Percentiles rank a stretch among this genome's conserved stretches.
Evolutionary conservation across 1,284 basidiomycete genomes (phyloP).

Genomic region (Pyrrhoderma lamaoense): DNA sequence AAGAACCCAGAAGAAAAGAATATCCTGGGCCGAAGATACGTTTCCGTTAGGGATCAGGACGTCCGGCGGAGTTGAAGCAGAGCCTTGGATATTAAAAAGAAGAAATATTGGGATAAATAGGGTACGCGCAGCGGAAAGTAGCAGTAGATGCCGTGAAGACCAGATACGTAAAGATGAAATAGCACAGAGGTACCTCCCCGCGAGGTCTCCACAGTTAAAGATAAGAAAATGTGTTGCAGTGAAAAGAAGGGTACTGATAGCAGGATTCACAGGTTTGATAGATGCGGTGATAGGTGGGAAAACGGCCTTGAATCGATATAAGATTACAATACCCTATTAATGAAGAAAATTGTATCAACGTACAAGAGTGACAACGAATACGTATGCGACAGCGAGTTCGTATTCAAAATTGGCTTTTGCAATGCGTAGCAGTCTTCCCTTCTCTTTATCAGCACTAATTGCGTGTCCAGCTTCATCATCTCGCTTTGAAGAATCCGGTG

Average conservation of each 20-base stretch:
- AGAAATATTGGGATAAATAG: slow-evolving; percentile 81
- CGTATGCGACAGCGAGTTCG: slow-evolving; percentile 68
- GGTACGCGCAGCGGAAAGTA: slow-evolving; percentile 60
- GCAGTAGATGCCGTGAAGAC: slow-evolving; percentile 53
- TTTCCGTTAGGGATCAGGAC: neutral
- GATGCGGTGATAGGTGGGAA: slow-evolving; percentile 82
- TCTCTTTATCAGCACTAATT: slow-evolving; percentile 30
- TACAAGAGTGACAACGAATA: slow-evolving; percentile 77
- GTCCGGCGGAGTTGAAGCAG: neutral
- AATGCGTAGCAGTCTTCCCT: slow-evolving; percentile 43
- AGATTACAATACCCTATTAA: neutral
- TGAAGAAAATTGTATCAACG: slow-evolving; percentile 25
- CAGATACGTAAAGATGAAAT: slow-evolving; percentile 60
- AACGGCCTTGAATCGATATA: slow-evolving; percentile 50
- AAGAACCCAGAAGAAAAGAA: slow-evolving; percentile 67
- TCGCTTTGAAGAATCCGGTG: slow-evolving; percentile 30
- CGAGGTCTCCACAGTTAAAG: slow-evolving; percentile 73
- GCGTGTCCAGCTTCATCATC: slow-evolving; percentile 19
- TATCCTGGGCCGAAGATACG: slow-evolving; percentile 60
- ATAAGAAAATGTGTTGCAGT: slow-evolving; percentile 64
- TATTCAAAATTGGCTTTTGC: slow-evolving; percentile 59
- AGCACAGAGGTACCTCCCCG: slow-evolving; percentile 68
- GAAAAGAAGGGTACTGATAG: slow-evolving; percentile 58
- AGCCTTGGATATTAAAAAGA: slow-evolving; percentile 64
- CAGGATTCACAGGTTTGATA: slow-evolving; percentile 55